Percentiles rank a stretch among this genome's conserved stretches.
phyloP scores from a whole-genome alignment of 2,329 filamentous ascomycete species.

The Aspergillus sp. region DNA sequence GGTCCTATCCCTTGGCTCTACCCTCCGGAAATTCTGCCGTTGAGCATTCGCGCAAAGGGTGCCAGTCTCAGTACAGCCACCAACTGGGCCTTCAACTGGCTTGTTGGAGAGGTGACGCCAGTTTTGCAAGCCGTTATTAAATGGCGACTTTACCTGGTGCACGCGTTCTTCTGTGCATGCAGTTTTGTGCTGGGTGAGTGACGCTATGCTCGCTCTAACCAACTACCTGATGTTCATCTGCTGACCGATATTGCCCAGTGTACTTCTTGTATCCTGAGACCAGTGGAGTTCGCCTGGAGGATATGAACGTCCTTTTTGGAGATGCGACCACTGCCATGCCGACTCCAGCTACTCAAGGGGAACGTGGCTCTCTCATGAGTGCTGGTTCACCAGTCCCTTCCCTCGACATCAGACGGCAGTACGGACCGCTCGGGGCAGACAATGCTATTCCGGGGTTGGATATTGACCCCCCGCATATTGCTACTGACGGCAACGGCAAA shows the following conservation, averaged over 20 bases:
- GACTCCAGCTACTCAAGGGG: conserved; percentile 73
- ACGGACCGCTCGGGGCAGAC: conserved; percentile 54
- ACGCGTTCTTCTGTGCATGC: conserved; percentile 93
- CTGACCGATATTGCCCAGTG: conserved; percentile 53
- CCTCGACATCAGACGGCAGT: conserved; percentile 61
- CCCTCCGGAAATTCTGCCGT: conserved; percentile 94
- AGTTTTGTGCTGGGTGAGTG: conserved; percentile 93
- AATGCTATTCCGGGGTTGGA: conserved; percentile 75
- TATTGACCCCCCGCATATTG: conserved; percentile 71
- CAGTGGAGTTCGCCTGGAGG: conserved; percentile 88
- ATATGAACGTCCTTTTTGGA: conserved; percentile 93
- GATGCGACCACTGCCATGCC: conserved; percentile 82
- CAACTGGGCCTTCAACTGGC: conserved; percentile 98
- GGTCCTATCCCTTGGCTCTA: conserved; percentile 98
- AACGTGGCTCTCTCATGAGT: conserved; percentile 78
- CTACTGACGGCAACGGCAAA: conserved; percentile 50
- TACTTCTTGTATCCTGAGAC: conserved; percentile 98
- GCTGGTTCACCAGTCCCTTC: conserved; percentile 76
- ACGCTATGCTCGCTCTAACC: neutral
- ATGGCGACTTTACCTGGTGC: conserved; percentile 91
- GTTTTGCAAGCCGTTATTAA: conserved; percentile 87
- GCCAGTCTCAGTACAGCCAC: conserved; percentile 93
- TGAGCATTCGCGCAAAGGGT: conserved; percentile 95
- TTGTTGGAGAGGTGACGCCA: conserved; percentile 93
- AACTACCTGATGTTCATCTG: neutral